Evolutionary conservation across 306 rosid genomes (phyloP), one percentile per base, ranked within the genome.

Genomic region (Acacia confusa): DNA sequence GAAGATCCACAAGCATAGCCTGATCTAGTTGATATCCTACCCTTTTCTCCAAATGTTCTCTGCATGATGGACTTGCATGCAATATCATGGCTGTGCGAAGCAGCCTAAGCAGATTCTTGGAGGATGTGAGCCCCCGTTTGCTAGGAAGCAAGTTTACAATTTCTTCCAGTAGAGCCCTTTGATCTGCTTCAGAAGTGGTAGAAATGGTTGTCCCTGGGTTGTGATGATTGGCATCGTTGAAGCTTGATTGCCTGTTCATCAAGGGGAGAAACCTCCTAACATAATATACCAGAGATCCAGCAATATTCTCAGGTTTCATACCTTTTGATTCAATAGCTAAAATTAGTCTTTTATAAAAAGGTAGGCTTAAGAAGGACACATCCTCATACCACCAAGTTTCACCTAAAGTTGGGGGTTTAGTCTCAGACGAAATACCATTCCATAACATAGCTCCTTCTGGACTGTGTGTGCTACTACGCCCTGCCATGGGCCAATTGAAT

Each of bases 361-460:
- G 83, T 50, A 92, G 82, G 80, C 91, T 88, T 36, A 94, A 85
- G 55, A 85, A 83, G 79, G 90, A 92, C 32, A 92, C 87, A 71
- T 94, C 98, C 81, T 91, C 96, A 28, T 82, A 85, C 97, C 97
- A 94, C 98, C 98, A 94, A 38, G 86, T 87, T 43, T 89, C 91
- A 7, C 83, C 84, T 6, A 64, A 38, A 36, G 74, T 19, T 16
- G 79, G 83, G 11, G 85, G 84, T 84, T 86, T 90, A 38, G 68
- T 36, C 25, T 85, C 84, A 0, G 90, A 78, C 74, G 83, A 79
- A 47, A 88, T 86, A 75, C 87, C 92, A 78, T 89, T 90, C 94
- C 88, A 89, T 52, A 82, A 66, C 50, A 64, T 84, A 32, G 82
- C 50, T 13, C 84, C 84, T 17, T 53, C 80, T 25, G 85, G 84